Evolutionary conservation across 1,139 yeast species (phyloP).

Genomic region (Wickerhamiella pararugosa): DNA sequence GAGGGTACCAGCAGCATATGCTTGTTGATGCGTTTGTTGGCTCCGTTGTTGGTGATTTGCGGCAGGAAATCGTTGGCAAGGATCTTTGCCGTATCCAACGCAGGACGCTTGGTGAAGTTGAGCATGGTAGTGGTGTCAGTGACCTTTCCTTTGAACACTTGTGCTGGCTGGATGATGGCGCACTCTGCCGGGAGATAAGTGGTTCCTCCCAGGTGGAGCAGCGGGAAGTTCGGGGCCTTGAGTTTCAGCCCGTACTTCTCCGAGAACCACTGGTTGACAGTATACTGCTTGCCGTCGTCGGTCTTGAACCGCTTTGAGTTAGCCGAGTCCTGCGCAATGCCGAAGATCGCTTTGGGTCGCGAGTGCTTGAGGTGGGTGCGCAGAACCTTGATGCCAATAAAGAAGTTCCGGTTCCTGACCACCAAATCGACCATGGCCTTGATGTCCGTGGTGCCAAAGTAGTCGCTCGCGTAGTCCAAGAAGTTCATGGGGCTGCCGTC

Average conservation of each 20-base stretch:
- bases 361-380: constrained; percentile 5
- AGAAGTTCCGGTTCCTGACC: constrained; percentile 4
- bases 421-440: background rate
- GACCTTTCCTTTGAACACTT: constrained; percentile 4
- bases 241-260: constrained; percentile 1
- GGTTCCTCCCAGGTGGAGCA: constrained; percentile 5
- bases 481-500: constrained; percentile 6
- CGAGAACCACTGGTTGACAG: constrained; percentile 1
- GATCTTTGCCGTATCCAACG: constrained; percentile 5
- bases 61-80: constrained; percentile 6
- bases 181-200: constrained; percentile 6
- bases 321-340: constrained; percentile 2
- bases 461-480: constrained; percentile 3
- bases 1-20: constrained; percentile 5
- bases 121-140: constrained; percentile 5
- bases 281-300: constrained; percentile 1
- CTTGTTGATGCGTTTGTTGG: constrained; percentile 1
- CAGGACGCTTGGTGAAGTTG: constrained; percentile 7
- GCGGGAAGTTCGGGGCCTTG: constrained; percentile 6
- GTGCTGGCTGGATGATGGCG: constrained; percentile 5
- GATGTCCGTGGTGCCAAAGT: constrained; percentile 5
- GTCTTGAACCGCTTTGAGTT: constrained; percentile 1
- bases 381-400: constrained; percentile 6
- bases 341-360: constrained; percentile 7
- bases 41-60: background rate